These are phyloP conservation scores for Aethionema arabicum DNA, from an alignment of 345 rosid species.

Conservation along the genomic window DNA sequence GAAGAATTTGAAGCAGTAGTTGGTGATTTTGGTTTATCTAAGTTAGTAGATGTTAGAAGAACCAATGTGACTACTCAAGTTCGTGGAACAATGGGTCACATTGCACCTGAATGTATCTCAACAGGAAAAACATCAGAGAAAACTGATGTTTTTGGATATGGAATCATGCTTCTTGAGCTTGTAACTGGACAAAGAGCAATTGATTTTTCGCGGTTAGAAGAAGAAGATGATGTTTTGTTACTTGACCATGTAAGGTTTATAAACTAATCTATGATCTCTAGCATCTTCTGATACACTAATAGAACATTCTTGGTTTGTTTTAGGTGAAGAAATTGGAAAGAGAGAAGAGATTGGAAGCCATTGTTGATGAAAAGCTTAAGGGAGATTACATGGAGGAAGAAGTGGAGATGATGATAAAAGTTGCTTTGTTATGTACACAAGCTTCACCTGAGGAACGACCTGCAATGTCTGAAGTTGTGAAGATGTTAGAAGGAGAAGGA, in stretches of 20 bases:
- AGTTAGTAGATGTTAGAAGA: constrained; percentile 85
- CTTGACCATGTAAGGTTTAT: constrained; percentile 82
- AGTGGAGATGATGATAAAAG: constrained; percentile 92
- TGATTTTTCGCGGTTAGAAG: constrained; percentile 97
- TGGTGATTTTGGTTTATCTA: constrained; percentile 97
- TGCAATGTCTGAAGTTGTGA: constrained; percentile 88
- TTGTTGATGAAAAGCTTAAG: constrained; percentile 38
- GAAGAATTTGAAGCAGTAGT: constrained; percentile 98
- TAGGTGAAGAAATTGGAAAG: constrained; percentile 43
- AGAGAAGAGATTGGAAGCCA: constrained; percentile 38
- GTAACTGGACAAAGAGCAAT: constrained; percentile 99
- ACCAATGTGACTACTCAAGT: constrained; percentile 95
- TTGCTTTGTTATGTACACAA: constrained; percentile 90
- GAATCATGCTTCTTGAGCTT: constrained; percentile 94
- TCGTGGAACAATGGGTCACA: constrained; percentile 99
- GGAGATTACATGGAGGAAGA: constrained; percentile 41
- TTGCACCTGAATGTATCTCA: constrained; percentile 96
- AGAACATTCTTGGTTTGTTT: constrained; percentile 11
- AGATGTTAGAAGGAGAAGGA: constrained; percentile 99
- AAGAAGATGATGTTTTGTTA: constrained; percentile 91
- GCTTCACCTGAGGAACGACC: constrained; percentile 90
- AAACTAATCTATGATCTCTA: background rate
- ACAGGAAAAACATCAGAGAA: constrained; percentile 96
- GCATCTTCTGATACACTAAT: background rate
- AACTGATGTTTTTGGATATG: constrained; percentile 95